A percentile compares a stretch with the other conserved stretches of the same genome.
Evolutionary conservation across 495 filamentous ascomycete species (phyloP).

Genomic region (Penicillium taxi): DNA sequence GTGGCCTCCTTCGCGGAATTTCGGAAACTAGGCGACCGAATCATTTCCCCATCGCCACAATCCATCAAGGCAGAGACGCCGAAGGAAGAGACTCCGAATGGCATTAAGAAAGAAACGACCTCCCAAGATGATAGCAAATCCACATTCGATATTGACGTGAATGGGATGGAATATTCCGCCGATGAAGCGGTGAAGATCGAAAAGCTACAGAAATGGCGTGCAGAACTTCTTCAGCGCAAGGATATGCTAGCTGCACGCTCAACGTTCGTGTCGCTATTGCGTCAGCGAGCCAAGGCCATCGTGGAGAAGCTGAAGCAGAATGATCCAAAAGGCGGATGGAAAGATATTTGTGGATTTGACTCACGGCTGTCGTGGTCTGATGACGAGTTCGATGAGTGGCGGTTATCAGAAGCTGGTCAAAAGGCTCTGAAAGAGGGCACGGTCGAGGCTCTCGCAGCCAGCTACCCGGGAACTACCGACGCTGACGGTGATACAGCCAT

Average conservation of each 20-base stretch:
- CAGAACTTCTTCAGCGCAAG: slow-evolving; percentile 32
- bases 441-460: slow-evolving; percentile 28
- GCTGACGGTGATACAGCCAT: slow-evolving; percentile 33
- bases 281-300: slow-evolving; percentile 35
- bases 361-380: slow-evolving; percentile 52
- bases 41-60: slow-evolving; percentile 35
- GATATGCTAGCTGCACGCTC: slow-evolving; percentile 40
- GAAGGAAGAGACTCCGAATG: slow-evolving; percentile 4
- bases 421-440: slow-evolving; percentile 37
- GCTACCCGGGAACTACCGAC: slow-evolving; percentile 23
- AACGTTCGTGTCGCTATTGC: slow-evolving; percentile 36
- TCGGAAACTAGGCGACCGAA: slow-evolving; percentile 47
- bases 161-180: slow-evolving; percentile 29
- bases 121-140: slow-evolving; percentile 75
- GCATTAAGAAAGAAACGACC: slow-evolving; percentile 52
- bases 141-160: slow-evolving; percentile 31
- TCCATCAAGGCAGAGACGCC: slow-evolving; percentile 8
- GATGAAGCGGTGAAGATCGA: slow-evolving; percentile 37
- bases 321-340: slow-evolving; percentile 47
- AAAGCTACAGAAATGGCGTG: slow-evolving; percentile 33
- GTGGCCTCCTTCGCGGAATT: slow-evolving; percentile 46
- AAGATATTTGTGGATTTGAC: slow-evolving; percentile 62
- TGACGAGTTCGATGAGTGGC: slow-evolving; percentile 53
- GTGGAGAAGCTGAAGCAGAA: slow-evolving; percentile 40
- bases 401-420: slow-evolving; percentile 32